Percentiles rank a stretch among this genome's conserved stretches.
Evolutionary conservation across 2,329 filamentous ascomycete genomes (phyloP).

Genomic region (Alternaria arborescens): DNA sequence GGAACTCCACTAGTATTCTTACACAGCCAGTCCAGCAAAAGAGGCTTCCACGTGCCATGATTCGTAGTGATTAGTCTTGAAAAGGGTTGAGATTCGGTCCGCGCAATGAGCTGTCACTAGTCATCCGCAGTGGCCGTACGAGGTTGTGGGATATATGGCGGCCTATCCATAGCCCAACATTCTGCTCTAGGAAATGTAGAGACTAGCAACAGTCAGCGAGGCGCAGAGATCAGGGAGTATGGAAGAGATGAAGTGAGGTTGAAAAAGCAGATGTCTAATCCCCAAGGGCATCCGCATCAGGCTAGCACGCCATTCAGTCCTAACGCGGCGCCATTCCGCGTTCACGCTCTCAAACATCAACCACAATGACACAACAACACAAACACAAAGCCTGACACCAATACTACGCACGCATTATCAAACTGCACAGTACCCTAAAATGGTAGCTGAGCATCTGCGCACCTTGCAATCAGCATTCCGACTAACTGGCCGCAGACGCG

Average conservation of each 20-base stretch:
- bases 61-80: not conserved
- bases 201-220: not conserved
- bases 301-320: slow-evolving; percentile 12
- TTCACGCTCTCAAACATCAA: not conserved
- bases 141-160: not conserved
- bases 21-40: no score
- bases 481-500: slow-evolving; percentile 60
- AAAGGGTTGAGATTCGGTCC: not conserved
- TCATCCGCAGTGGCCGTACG: not conserved
- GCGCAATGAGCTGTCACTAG: not conserved
- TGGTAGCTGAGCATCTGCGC: not conserved
- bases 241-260: not conserved
- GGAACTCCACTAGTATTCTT: no score
- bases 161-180: not conserved
- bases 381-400: not conserved
- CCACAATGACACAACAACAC: not conserved
- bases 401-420: not conserved
- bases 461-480: not conserved
- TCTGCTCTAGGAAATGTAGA: not conserved
- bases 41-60: not conserved
- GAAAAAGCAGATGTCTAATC: not conserved
- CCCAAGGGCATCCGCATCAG: not conserved
- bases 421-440: not conserved
- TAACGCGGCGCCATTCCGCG: slow-evolving; percentile 8
- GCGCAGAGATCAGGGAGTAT: not conserved